Conservation (phyloP, 129 eudicot species). For the Flaveria sonorensis region DNA sequence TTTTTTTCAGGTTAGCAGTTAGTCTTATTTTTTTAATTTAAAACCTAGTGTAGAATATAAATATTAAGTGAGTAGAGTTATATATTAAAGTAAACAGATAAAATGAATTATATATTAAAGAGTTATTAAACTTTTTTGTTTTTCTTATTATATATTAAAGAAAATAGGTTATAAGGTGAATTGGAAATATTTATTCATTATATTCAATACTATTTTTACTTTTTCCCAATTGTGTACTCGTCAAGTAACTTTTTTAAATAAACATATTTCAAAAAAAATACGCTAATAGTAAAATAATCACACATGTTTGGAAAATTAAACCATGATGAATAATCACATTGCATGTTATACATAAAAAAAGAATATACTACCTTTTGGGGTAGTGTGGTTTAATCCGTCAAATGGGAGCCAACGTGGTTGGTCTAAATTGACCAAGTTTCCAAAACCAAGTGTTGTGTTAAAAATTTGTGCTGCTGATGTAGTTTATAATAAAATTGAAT, state of each 20-base stretch:
- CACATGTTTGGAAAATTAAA: conserved; percentile 10
- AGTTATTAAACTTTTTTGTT: no score
- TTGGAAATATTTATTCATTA: not conserved
- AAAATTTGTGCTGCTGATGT: not conserved
- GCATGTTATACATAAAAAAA: conserved; percentile 20
- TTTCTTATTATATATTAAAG: no score
- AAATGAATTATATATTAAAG: no score
- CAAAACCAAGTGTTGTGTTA: not conserved
- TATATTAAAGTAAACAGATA: no score
- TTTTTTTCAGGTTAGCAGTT: no score
- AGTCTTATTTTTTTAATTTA: no score
- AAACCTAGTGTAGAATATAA: no score
- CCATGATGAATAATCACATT: conserved; percentile 20
- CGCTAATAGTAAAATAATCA: conserved; percentile 4
- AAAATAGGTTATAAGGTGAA: no score
- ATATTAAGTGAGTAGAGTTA: no score
- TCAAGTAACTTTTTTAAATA: not conserved
- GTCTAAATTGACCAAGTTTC: conserved; percentile 9
- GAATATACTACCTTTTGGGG: conserved; percentile 11
- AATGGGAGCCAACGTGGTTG: conserved; percentile 20
- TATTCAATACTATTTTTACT: not conserved
- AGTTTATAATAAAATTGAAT: not conserved
- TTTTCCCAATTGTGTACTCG: not conserved
- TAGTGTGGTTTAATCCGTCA: conserved; percentile 2
- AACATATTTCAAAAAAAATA: no score